A percentile compares a stretch with the other conserved stretches of the same genome.
These are phyloP conservation scores for Nannochloropsis oceanica DNA, from an alignment of 108 stramenopile species.

Conservation along the genomic window DNA sequence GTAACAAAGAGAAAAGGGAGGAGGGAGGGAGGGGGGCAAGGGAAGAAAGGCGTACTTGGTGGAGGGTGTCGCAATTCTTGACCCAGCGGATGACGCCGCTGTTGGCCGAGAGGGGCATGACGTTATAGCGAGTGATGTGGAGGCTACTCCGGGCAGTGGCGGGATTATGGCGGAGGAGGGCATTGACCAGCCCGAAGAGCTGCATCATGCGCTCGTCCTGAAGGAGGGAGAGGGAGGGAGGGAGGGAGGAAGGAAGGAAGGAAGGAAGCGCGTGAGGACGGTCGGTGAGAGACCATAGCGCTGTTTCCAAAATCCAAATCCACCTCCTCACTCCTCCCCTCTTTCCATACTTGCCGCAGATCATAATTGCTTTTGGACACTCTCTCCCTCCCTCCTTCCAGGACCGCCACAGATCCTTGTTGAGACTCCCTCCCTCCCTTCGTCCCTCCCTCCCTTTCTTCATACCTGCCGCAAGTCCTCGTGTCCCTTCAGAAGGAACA, in stretches of 20 bases:
- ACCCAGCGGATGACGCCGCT: slow-evolving; percentile 24
- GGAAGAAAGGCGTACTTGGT: neutral
- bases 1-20: too few species aligned
- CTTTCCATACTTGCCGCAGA: too few species aligned
- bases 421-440: neutral
- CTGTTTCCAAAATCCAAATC: too few species aligned
- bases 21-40: too few species aligned
- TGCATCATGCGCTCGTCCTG: slow-evolving; percentile 27
- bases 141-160: neutral
- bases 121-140: slow-evolving; percentile 7
- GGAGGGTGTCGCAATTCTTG: slow-evolving; percentile 10
- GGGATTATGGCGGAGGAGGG: neutral
- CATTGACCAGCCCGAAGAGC: slow-evolving; percentile 23
- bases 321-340: too few species aligned
- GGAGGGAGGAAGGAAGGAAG: neutral
- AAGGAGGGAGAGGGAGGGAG: neutral
- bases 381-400: too few species aligned
- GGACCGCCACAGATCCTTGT: too few species aligned
- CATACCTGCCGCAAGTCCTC: slow-evolving; percentile 20
- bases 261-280: neutral
- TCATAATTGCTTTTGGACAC: too few species aligned
- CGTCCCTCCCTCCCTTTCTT: neutral
- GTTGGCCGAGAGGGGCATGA: slow-evolving; percentile 20
- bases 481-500: slow-evolving; percentile 19
- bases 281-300: neutral